phyloP scores from a whole-genome alignment of 2,329 filamentous ascomycete species.

The Fusarium tjaetaba region DNA sequence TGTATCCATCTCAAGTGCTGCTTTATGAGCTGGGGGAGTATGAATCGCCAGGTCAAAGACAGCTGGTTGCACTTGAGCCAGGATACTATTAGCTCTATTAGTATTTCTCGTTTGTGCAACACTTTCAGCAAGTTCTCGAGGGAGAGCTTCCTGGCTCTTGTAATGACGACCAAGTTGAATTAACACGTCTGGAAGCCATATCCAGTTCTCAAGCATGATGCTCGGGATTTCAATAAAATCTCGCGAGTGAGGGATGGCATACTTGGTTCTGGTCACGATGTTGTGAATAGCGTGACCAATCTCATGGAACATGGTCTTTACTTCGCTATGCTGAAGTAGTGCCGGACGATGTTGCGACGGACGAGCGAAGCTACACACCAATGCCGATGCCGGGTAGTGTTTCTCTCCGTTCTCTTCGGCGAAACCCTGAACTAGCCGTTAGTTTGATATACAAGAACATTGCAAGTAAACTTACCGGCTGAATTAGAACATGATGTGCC shows the following conservation, averaged over 20 bases:
- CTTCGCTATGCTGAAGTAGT: neutral
- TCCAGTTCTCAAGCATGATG: neutral
- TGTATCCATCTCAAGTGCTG: neutral
- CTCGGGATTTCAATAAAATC: neutral
- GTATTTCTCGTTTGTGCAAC: neutral
- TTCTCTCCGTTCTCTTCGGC: accelerated
- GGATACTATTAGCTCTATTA: neutral
- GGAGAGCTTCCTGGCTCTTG: neutral
- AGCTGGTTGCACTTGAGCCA: neutral
- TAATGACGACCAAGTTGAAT: neutral
- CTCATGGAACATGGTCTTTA: neutral
- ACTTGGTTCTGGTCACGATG: neutral
- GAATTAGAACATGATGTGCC: neutral
- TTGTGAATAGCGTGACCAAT: neutral
- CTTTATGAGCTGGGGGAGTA: neutral
- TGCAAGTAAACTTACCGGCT: neutral
- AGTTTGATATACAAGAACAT: too few species aligned
- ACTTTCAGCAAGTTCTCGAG: neutral
- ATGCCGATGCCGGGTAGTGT: neutral
- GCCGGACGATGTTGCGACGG: neutral
- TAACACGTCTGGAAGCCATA: neutral
- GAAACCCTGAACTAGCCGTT: accelerated
- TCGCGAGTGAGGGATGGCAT: neutral
- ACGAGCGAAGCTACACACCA: neutral
- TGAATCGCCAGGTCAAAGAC: neutral